Conservation (phyloP, 2,329 filamentous ascomycete species). For the Arthroderma sp. region DNA sequence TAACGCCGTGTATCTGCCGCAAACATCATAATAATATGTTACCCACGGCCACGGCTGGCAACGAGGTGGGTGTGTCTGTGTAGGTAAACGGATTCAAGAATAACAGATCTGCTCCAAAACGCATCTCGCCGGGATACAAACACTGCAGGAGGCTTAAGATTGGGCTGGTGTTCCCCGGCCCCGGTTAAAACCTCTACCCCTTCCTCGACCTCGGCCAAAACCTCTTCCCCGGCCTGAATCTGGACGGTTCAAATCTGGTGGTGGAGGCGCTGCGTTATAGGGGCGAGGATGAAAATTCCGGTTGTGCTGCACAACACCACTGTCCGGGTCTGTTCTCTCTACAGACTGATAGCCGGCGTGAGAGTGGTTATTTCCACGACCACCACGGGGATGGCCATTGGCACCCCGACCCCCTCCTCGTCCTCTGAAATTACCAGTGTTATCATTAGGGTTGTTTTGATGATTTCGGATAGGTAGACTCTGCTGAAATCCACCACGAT, state of each 20-base stretch:
- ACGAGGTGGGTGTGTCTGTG: too few species aligned
- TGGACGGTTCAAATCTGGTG: slow-evolving; percentile 20
- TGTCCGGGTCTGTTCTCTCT: slow-evolving; percentile 35
- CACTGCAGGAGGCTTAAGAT: background rate
- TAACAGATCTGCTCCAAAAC: too few species aligned
- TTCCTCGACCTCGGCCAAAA: slow-evolving; percentile 3
- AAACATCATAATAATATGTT: too few species aligned
- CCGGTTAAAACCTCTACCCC: slow-evolving; percentile 6
- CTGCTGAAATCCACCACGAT: slow-evolving; percentile 23
- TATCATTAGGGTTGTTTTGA: slow-evolving; percentile 1
- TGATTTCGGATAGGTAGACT: slow-evolving; percentile 14
- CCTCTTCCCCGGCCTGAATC: slow-evolving; percentile 13
- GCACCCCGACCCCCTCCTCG: slow-evolving; percentile 1
- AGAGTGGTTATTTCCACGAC: slow-evolving; percentile 5
- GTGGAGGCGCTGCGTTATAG: slow-evolving; percentile 35
- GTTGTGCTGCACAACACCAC: slow-evolving; percentile 39
- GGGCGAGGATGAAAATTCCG: slow-evolving; percentile 38
- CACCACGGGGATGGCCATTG: slow-evolving; percentile 1
- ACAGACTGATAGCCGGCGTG: slow-evolving; percentile 19
- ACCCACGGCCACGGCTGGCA: too few species aligned
- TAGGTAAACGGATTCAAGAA: too few species aligned
- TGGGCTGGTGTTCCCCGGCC: background rate
- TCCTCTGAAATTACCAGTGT: background rate
- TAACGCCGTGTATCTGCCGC: too few species aligned
- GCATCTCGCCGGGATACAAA: slow-evolving; percentile 1